Base-by-base conservation (phyloP, 345 rosid species). In the Populus ilicifolia region DNA sequence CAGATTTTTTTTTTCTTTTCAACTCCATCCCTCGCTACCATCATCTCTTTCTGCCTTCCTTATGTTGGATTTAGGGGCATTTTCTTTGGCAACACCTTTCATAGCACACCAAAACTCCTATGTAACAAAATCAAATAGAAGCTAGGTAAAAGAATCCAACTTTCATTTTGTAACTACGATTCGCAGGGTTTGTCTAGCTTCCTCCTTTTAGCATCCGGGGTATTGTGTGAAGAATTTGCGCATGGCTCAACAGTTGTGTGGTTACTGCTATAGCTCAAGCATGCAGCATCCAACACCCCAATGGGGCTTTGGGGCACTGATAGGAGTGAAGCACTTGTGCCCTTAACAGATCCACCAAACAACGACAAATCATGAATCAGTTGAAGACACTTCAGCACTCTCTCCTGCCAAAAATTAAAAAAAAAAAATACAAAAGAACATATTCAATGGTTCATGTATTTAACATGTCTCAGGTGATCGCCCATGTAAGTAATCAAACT, bases 231-330 rank as follows among this genome's bases (percentile, higher is more conserved):
- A 66, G 92, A 87, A 82, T 80, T 83, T 63, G 82, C 83, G 78
- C 85, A 81, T 71, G 85, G 84, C 54, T 84, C 90, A 69, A 75
- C 84, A 18, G 87, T 35, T 6, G 85, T 75, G 68, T 86, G 88
- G 71, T 88, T 86, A 72, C 87, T 87, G 80, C 79, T 90, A 70
- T 85, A 87, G 89, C 93, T 91, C 88, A 91, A 79, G 85, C 96
- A 88, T 74, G 90, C 89, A 1, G 86, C 93, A 70, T 90, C 96
- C 76, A 91, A 77, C 64, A 91, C 93, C 75, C 93, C 93, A 27
- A 81, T 86, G 50, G 96, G 96, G 79, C 91, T 90, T 17, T 81
- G 90, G 1, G 93, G 96, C 80, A 86, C 81, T 11, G 85, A 80
- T 41, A 77, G 72, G 73, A 59, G 77, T 35, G 86, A 77, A 41